These are phyloP conservation scores for Plasmodium gonderi DNA, from an alignment of 169 alveolate genomes.

Conservation along the genomic window DNA sequence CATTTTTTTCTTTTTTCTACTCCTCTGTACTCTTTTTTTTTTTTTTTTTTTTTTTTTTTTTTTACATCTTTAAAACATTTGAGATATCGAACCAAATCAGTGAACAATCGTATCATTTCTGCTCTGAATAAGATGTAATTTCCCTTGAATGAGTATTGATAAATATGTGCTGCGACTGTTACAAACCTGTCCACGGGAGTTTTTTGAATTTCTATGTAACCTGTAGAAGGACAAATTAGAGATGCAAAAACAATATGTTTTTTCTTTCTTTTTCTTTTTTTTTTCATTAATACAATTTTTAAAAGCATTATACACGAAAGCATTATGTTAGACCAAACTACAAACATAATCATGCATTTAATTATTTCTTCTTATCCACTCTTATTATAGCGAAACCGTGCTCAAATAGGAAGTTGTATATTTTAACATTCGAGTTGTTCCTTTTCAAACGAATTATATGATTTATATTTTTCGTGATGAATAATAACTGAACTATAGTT, in stretches of 20 bases:
- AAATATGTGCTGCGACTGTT: conserved; percentile 27
- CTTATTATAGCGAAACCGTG: conserved; percentile 18
- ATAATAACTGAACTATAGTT: conserved; percentile 59
- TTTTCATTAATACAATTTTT: not conserved
- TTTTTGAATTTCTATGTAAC: conserved; percentile 71
- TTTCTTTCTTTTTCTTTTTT: not conserved
- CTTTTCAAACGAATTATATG: conserved; percentile 48
- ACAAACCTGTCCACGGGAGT: conserved; percentile 66
- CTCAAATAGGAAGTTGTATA: conserved; percentile 65
- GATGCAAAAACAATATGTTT: not conserved
- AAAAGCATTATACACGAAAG: not conserved
- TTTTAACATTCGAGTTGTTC: conserved; percentile 5
- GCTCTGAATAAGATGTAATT: conserved; percentile 14
- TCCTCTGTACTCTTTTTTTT: not conserved
- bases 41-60: conserved; percentile 6
- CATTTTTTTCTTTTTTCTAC: not conserved
- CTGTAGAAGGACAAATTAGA: conserved; percentile 1
- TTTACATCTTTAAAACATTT: conserved; percentile 61
- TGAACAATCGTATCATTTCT: conserved; percentile 43
- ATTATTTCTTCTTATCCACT: not conserved
- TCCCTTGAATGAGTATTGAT: not conserved
- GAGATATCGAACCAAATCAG: conserved; percentile 30
- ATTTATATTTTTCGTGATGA: conserved; percentile 60
- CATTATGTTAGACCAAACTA: not conserved
- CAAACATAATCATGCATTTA: not conserved